These are phyloP conservation scores for Dalbergia cultrata DNA, from an alignment of 306 rosid species.

Conservation along the genomic window DNA sequence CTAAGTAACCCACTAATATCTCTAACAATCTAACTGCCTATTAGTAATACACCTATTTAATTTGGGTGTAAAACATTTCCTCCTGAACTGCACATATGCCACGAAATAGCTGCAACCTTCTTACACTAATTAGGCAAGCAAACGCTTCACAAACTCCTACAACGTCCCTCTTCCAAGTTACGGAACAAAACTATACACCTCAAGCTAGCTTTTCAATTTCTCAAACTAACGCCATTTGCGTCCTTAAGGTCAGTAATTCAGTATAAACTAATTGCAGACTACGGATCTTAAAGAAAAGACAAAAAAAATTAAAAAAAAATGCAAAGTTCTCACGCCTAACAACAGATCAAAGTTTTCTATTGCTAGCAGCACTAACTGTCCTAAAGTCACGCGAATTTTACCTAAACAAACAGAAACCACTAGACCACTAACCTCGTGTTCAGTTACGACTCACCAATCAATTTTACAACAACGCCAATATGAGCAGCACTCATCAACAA, in stretches of 20 bases:
- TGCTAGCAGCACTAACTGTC: background rate
- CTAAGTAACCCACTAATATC: no score
- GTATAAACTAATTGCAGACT: background rate
- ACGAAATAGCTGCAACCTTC: background rate
- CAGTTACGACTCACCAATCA: background rate
- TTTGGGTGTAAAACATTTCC: background rate
- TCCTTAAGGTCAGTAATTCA: background rate
- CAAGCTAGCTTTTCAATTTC: constrained; percentile 5
- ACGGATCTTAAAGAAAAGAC: no score
- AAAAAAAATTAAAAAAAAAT: no score
- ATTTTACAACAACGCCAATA: background rate
- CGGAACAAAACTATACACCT: background rate
- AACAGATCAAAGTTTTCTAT: constrained; percentile 7
- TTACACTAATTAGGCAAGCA: background rate
- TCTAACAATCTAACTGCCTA: no score
- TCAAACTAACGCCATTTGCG: background rate
- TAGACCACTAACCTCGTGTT: background rate
- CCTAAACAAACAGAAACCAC: background rate
- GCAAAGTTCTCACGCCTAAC: background rate
- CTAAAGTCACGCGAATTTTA: background rate
- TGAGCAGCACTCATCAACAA: background rate
- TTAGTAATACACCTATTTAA: no score
- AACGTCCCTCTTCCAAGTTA: background rate
- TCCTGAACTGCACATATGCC: background rate
- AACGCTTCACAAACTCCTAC: background rate